These are phyloP conservation scores for Phaeomoniella chlamydospora DNA, from an alignment of 2,329 filamentous ascomycete genomes.

Conservation along the genomic window DNA sequence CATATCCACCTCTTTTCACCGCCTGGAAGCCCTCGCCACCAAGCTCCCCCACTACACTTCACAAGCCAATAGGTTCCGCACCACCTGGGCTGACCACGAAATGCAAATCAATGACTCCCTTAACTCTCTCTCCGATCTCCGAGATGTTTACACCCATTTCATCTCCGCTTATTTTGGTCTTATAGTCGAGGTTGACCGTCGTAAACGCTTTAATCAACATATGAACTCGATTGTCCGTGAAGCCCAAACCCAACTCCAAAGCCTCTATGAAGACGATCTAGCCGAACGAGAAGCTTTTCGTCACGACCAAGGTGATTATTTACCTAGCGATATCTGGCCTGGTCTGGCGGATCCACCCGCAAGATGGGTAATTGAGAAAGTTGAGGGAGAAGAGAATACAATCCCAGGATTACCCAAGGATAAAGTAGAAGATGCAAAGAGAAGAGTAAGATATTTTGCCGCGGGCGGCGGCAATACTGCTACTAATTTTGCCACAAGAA, in stretches of 20 bases:
- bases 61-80: conserved; percentile 30
- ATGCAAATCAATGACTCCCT: conserved; percentile 54
- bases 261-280: conserved; percentile 58
- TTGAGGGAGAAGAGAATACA: conserved; percentile 26
- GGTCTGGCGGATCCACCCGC: conserved; percentile 40
- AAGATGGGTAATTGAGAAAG: conserved; percentile 26
- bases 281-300: conserved; percentile 64
- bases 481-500: too few species aligned
- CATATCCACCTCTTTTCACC: conserved; percentile 45
- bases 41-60: conserved; percentile 42
- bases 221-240: conserved; percentile 63
- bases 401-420: conserved; percentile 27
- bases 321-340: conserved; percentile 80
- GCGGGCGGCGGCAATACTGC: too few species aligned
- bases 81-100: conserved; percentile 60
- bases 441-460: conserved; percentile 20
- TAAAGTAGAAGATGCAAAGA: conserved; percentile 25
- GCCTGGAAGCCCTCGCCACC: conserved; percentile 53
- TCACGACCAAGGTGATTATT: conserved; percentile 66
- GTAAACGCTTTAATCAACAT: conserved; percentile 57
- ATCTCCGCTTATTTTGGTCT: conserved; percentile 70
- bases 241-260: conserved; percentile 61
- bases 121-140: conserved; percentile 60
- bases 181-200: conserved; percentile 67
- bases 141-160: conserved; percentile 78